These are phyloP conservation scores for Lunasporangiospora selenospora DNA, from an alignment of 192 early-diverging fungal species.

Conservation along the genomic window DNA sequence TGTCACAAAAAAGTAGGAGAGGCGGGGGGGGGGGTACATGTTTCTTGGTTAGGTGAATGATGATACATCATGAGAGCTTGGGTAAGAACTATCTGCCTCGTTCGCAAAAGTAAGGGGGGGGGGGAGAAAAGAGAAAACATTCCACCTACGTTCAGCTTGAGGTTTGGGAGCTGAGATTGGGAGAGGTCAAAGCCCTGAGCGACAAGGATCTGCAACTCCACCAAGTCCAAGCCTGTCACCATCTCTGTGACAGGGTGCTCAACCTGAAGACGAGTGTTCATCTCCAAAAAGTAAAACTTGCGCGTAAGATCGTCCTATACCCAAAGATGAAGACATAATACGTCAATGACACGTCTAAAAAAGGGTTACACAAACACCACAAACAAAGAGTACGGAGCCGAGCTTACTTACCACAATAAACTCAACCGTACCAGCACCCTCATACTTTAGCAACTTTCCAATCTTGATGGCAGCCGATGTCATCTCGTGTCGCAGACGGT, in stretches of 20 bases:
- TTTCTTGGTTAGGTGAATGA: no score
- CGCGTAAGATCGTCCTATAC: conserved; percentile 51
- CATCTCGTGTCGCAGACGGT: conserved; percentile 51
- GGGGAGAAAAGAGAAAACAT: not conserved
- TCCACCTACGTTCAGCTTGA: conserved; percentile 28
- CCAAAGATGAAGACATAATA: conserved; percentile 1
- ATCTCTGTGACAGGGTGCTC: conserved; percentile 71
- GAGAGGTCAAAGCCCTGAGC: conserved; percentile 53
- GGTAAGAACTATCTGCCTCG: no score
- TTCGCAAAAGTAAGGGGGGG: no score
- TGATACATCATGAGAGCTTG: no score
- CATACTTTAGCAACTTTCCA: conserved; percentile 56
- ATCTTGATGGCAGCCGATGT: conserved; percentile 56
- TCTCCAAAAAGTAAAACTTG: conserved; percentile 70
- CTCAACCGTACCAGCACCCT: conserved; percentile 69
- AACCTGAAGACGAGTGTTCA: conserved; percentile 74
- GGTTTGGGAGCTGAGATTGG: conserved; percentile 35
- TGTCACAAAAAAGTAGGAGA: no score
- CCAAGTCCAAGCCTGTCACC: conserved; percentile 68
- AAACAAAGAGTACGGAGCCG: not conserved
- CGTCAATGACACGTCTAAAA: not conserved
- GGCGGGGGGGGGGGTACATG: no score
- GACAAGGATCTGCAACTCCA: conserved; percentile 65
- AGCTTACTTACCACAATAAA: conserved; percentile 58
- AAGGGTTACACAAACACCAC: not conserved